Base-by-base conservation (phyloP, 129 eudicot genomes). In the Flaveria ramosissima region DNA sequence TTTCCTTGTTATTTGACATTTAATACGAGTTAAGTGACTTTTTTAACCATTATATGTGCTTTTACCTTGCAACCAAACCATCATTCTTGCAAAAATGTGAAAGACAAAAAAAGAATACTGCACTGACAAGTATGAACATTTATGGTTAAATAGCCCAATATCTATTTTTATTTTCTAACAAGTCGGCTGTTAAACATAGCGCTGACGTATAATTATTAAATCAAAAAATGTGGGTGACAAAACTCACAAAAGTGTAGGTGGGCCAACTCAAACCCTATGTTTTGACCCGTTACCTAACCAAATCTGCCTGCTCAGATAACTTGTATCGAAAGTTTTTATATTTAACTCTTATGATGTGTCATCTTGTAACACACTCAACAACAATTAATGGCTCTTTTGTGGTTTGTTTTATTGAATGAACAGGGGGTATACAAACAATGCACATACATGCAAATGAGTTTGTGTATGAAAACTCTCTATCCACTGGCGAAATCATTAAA, bases 371-470 rank as follows among this genome's bases (percentile, higher is more conserved):
- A 36, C 41, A 36, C 41, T 36, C 7, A 36, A 36, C 7, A 36
- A 36, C 41, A 4, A 36, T 36, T 36, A 36, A 36, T 36, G 41
- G 41, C 41, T 36, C 41, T 36, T 36, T 36, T 64, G 23, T 21
- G 9, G 7, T 75, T 68, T 41, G 6, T 81, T 57, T 68, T 6
- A 13, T 79, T 13, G 59, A 56, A 78, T 24, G 82, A 63, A 59
- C 96, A 94, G 98, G 85, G 77, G 97, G 89, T 45, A 71, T 94
- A 69, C 75, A 89, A 51, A 47, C 43, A 72, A 47, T 83, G 73
- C 77, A 87, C 24, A 73, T 91, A 45, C 96, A 89, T 71, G 97
- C 98, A 70, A 94, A 94, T 50, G 93, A 94, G 77, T 89, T 94
- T 39, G 68, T 71, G 10, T 94, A 85, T 41, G 83, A 87, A 78